Conservation (phyloP, 257 asterid genomes). For the Orobanche coerulescens region DNA sequence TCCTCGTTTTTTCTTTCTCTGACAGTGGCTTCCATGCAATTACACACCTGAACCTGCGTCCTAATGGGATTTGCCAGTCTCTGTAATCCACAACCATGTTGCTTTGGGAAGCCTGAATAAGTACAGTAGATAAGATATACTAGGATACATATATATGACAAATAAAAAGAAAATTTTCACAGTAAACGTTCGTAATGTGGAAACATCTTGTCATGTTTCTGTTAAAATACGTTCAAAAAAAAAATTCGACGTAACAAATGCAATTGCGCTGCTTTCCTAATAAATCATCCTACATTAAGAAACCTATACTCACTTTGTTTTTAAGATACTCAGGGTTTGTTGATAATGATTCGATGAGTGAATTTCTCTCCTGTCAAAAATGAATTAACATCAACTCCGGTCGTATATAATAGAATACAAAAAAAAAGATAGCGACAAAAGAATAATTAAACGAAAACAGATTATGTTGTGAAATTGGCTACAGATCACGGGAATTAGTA, state of each 20-base stretch:
- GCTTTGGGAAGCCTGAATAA: constrained; percentile 66
- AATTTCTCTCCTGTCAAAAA: constrained; percentile 64
- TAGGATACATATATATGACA: not conserved
- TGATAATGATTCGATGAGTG: constrained; percentile 78
- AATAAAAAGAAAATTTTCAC: not conserved
- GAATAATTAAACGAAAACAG: not conserved
- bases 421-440: constrained; percentile 2
- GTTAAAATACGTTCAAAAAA: too few species aligned
- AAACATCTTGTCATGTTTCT: too few species aligned
- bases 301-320: constrained; percentile 48
- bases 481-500: too few species aligned
- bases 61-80: constrained; percentile 98
- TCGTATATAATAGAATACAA: constrained; percentile 6
- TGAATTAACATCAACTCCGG: constrained; percentile 7
- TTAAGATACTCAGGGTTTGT: constrained; percentile 88
- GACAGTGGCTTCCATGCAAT: constrained; percentile 9
- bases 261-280: too few species aligned
- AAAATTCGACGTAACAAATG: too few species aligned
- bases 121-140: constrained; percentile 7
- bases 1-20: not conserved
- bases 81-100: constrained; percentile 88
- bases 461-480: too few species aligned
- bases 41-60: constrained; percentile 94
- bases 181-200: not conserved
- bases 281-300: not conserved